phyloP scores from a whole-genome alignment of 805 yeast genomes.

The Saturnispora quitensis region DNA sequence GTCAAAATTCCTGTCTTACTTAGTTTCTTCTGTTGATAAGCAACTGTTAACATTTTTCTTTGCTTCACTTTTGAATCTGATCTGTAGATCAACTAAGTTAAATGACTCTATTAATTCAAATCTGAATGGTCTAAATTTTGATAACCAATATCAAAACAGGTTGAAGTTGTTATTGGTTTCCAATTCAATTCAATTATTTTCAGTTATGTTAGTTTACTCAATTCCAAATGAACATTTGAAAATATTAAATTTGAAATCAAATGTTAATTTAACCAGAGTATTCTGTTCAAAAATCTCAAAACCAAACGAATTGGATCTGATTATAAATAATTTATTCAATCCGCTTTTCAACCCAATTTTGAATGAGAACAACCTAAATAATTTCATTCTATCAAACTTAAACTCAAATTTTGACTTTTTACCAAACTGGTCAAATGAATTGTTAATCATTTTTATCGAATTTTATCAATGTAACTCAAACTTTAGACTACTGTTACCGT shows the following conservation, averaged over 20 bases:
- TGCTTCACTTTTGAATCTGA: conserved; percentile 61
- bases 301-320: conserved; percentile 43
- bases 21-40: conserved; percentile 43
- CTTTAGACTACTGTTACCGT: conserved; percentile 38
- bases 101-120: conserved; percentile 15
- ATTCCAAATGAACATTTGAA: conserved; percentile 39
- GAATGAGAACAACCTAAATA: conserved; percentile 12
- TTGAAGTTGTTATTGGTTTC: conserved; percentile 41
- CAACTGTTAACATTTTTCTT: conserved; percentile 41
- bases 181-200: conserved; percentile 51
- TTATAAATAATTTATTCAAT: conserved; percentile 39
- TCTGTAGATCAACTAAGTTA: conserved; percentile 40
- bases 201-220: conserved; percentile 54
- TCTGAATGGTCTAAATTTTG: conserved; percentile 33
- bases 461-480: conserved; percentile 60
- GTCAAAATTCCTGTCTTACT: conserved; percentile 48
- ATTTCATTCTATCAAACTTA: conserved; percentile 15
- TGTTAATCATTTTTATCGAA: conserved; percentile 66
- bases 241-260: conserved; percentile 28
- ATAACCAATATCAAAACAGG: conserved; percentile 26
- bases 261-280: conserved; percentile 27
- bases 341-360: conserved; percentile 39
- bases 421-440: conserved; percentile 44
- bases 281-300: conserved; percentile 46
- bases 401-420: conserved; percentile 11